Evolutionary conservation across 768 basidiomycete species (phyloP).

Genomic region (Jaapia argillacea): DNA sequence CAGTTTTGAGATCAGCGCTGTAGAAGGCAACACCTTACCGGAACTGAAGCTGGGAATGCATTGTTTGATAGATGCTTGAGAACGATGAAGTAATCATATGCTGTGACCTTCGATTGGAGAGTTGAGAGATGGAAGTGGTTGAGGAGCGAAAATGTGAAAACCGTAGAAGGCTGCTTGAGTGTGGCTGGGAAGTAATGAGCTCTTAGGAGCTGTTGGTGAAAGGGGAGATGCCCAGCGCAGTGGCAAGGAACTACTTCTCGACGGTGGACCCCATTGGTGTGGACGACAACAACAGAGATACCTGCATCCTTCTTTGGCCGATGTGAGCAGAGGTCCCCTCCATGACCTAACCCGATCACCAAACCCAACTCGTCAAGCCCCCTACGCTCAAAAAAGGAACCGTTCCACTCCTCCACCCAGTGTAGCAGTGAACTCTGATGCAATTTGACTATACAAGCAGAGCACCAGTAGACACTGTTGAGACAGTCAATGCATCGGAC

Average conservation of each 20-base stretch:
- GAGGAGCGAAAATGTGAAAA: neutral
- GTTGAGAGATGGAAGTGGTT: conserved; percentile 5
- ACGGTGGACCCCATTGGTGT: neutral
- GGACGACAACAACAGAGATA: neutral
- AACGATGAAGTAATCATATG: conserved; percentile 6
- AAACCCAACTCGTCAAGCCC: neutral
- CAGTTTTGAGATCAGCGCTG: neutral
- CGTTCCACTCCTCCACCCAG: neutral
- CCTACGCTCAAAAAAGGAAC: neutral
- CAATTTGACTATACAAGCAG: too few species aligned
- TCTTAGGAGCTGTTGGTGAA: neutral
- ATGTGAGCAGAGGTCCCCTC: neutral
- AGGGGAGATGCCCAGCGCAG: neutral
- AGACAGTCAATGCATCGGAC: too few species aligned
- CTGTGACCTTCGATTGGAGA: conserved; percentile 8
- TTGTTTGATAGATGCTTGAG: conserved; percentile 4
- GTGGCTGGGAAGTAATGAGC: neutral
- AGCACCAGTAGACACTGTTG: too few species aligned
- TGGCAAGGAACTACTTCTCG: neutral
- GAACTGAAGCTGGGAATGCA: neutral
- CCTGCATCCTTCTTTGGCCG: neutral
- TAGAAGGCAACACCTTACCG: neutral
- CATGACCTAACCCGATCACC: neutral
- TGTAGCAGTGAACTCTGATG: too few species aligned
- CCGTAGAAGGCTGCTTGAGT: neutral